Evolutionary conservation across 495 filamentous ascomycete genomes (phyloP), one percentile per base, ranked within the genome.

Genomic region (Penicillium waksmanii): DNA sequence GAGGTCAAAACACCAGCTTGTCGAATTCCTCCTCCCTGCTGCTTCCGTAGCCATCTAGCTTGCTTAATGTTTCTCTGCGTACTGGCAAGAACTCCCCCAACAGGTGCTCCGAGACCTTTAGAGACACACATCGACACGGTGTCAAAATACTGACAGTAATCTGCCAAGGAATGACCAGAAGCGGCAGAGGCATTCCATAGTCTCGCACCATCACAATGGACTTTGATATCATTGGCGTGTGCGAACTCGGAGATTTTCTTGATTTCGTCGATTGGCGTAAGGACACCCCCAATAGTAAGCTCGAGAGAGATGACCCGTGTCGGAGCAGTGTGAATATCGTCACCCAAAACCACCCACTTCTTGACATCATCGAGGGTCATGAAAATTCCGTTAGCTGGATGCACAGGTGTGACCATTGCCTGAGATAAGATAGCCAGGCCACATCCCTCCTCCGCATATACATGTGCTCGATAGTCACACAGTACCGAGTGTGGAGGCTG

Each of bases 401-500:
- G 66, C 3, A 90, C 81, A 0, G 80, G 67, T 25, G 82, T 82
- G 4, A 88, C 73, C 57, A 85, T 69, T 2, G 89, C 88, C 17
- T 85, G 83, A 11, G 78, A 84, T 18, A 91, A 68, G 3, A 76
- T 72, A 0, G 87, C 84, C 11, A 86, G 73, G 1, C 89, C 90
- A 48, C 88, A 88, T n/a, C 89, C 90, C 69, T 93, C 90, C 60
- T 87, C 85, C 42, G 82, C 73, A 33, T 87, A 75, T 40, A 93
- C 83, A 66, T 93, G 90, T 0, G 81, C 78, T 8, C 87, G 80
- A 57, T 81, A 71, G 64, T 93, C 89, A 58, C 84, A 85, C 25
- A 95, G 74, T 3, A 95, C 80, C 12, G 82, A 80, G 69, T 93
- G 84, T 0, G 90, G 90, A 3, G 90, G 89, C 53, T 87, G 87